Conservation (phyloP, 2,329 filamentous ascomycete species). For the Penicillium vulpinum region DNA sequence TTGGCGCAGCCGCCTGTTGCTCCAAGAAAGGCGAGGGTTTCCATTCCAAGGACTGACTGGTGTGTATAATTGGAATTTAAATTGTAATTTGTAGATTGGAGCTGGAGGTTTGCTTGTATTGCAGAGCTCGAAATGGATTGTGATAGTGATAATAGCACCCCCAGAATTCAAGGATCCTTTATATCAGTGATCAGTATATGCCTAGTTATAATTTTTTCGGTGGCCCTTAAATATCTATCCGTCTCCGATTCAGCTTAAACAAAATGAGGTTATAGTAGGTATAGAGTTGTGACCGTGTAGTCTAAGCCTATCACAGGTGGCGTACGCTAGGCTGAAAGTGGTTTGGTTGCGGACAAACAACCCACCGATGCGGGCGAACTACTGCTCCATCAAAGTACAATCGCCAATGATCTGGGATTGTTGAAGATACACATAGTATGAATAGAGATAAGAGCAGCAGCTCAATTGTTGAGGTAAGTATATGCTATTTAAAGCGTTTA, state of each 20-base stretch:
- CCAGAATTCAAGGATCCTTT: background rate
- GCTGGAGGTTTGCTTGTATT: background rate
- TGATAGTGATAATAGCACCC: background rate
- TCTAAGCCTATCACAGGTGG: background rate
- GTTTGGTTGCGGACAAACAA: background rate
- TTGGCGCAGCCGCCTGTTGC: slow-evolving; percentile 53
- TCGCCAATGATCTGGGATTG: background rate
- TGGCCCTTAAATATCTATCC: background rate
- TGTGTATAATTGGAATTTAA: background rate
- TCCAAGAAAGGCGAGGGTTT: slow-evolving; percentile 53
- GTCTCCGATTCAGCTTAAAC: background rate
- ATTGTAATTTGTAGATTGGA: background rate
- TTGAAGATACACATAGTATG: background rate
- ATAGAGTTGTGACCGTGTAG: background rate
- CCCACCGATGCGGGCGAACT: background rate
- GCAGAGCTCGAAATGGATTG: background rate
- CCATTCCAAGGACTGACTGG: slow-evolving; percentile 4
- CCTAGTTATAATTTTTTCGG: no score
- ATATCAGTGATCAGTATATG: background rate
- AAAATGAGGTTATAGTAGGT: background rate
- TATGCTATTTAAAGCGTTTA: no score
- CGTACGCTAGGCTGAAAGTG: background rate
- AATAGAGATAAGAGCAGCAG: background rate
- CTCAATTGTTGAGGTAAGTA: background rate
- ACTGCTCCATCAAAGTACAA: background rate